Conservation (phyloP, 495 filamentous ascomycete species). For the Aspergillus baeticus region DNA sequence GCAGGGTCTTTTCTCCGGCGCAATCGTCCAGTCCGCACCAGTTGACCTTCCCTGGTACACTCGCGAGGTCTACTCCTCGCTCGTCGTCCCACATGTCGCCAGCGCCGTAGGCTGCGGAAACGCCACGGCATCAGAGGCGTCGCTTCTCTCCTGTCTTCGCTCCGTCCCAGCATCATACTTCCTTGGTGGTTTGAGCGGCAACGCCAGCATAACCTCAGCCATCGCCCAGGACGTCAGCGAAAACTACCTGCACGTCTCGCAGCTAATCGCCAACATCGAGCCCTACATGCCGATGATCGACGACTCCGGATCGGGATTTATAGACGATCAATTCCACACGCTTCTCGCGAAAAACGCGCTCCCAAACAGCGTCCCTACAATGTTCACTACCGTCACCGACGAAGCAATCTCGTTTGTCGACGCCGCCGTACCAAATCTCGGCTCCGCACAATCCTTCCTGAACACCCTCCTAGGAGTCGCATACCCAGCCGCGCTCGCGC, state of each 20-base stretch:
- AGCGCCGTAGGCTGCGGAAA: conserved; percentile 27
- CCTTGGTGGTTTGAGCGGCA: conserved; percentile 26
- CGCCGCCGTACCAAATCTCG: conserved; percentile 15
- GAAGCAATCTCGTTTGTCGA: conserved; percentile 26
- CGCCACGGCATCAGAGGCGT: conserved; percentile 12
- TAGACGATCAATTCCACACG: conserved; percentile 31
- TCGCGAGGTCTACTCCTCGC: conserved; percentile 21
- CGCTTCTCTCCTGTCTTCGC: conserved; percentile 25
- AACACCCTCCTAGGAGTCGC: conserved; percentile 14
- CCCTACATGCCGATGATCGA: conserved; percentile 31
- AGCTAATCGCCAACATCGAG: conserved; percentile 26
- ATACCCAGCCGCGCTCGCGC: conserved; percentile 18
- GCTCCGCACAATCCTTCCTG: conserved; percentile 13
- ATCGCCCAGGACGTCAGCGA: conserved; percentile 10
- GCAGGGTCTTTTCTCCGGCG: conserved; percentile 31
- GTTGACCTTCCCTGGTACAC: conserved; percentile 31
- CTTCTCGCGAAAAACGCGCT: conserved; percentile 19
- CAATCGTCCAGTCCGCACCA: conserved; percentile 29
- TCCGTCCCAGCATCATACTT: conserved; percentile 24
- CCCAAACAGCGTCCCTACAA: conserved; percentile 27
- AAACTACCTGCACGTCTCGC: conserved; percentile 21
- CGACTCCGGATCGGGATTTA: conserved; percentile 23
- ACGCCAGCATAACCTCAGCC: conserved; percentile 6
- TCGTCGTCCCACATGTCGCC: conserved; percentile 22
- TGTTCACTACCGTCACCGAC: conserved; percentile 29